Evolutionary conservation across 2,329 filamentous ascomycete genomes (phyloP), one percentile per base, ranked within the genome.

Genomic region (Aspergillus pseudonomiae): DNA sequence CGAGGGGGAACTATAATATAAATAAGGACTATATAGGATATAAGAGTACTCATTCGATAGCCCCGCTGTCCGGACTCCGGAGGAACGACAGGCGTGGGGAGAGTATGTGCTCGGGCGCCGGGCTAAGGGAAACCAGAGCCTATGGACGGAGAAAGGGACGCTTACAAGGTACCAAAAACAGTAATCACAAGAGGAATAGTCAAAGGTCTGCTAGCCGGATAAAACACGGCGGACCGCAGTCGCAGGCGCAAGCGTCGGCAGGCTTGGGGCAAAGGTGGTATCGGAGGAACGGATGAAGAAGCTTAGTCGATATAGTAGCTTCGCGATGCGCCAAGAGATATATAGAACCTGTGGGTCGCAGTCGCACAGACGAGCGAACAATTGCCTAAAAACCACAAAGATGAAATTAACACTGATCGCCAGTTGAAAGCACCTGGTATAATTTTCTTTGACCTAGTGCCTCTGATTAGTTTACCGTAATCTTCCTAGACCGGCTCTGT

Each of bases 251-350:
- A 64, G 66, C 59, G 63, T 61, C 54, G 63, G 64, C 60, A 61
- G 28, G 58, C 59, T 60, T 63, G 60, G 41, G 59, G 57, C 48
- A 46, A 55, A 64, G 62, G 63, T 64, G 55, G 62, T 64, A 65
- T 72, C 75, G 75, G 75, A 66, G 73, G 68, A 77, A 76, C 74
- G 75, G 75, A 77, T 72, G 61, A 55, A 36, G 68, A 63, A 67
- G 65, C 61, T 68, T 67, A 64, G 58, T 61, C 65, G 61, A 50
- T 59, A 59, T 46, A 48, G 21, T 28, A 61, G 59, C 48, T 60
- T 24, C 16, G 48, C 28, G 34, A 52, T 41, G 16, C 62, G 63
- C 64, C 62, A 66, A 66, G 66, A 63, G 58, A 66, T 62, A 59
- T 54, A 57, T 55, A 59, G 39, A 45, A 39, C 21, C 24, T 36